phyloP scores from a whole-genome alignment of 2,329 filamentous ascomycete genomes.

The Cytospora leucostoma region DNA sequence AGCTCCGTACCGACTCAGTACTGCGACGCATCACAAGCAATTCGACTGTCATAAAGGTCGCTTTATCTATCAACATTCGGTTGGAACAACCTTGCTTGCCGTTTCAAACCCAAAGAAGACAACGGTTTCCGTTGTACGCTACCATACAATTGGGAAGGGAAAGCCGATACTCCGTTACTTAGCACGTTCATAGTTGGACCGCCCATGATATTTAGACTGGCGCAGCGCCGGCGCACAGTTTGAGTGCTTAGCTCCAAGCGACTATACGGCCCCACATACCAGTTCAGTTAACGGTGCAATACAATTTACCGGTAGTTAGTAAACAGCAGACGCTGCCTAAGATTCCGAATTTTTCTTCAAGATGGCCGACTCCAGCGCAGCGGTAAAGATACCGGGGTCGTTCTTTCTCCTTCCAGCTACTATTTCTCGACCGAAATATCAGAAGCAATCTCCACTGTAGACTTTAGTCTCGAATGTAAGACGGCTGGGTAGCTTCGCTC shows the following conservation, averaged over 20 bases:
- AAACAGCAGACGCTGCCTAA: neutral
- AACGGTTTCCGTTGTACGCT: neutral
- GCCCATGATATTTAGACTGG: neutral
- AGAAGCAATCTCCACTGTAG: too few relatives aligned
- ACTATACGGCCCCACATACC: slow-evolving; percentile 6
- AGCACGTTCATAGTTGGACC: neutral
- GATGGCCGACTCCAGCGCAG: too few relatives aligned
- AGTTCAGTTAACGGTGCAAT: neutral
- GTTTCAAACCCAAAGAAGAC: neutral
- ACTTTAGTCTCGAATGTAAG: neutral
- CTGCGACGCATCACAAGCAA: too few relatives aligned
- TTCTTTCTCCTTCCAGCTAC: too few relatives aligned
- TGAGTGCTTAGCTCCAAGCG: neutral
- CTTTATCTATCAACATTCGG: neutral
- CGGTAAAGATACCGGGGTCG: too few relatives aligned
- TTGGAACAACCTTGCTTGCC: neutral
- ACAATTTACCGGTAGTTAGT: neutral
- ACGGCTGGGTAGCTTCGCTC: neutral
- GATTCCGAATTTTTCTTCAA: too few relatives aligned
- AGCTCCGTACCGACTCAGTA: neutral
- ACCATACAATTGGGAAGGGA: neutral
- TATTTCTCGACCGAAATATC: too few relatives aligned
- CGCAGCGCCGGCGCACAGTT: slow-evolving; percentile 1
- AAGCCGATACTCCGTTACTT: neutral
- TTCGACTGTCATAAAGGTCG: too few relatives aligned